Evolutionary conservation across 2,329 filamentous ascomycete genomes (phyloP), one percentile per base, ranked within the genome.

Genomic region (Penicillium carneum): DNA sequence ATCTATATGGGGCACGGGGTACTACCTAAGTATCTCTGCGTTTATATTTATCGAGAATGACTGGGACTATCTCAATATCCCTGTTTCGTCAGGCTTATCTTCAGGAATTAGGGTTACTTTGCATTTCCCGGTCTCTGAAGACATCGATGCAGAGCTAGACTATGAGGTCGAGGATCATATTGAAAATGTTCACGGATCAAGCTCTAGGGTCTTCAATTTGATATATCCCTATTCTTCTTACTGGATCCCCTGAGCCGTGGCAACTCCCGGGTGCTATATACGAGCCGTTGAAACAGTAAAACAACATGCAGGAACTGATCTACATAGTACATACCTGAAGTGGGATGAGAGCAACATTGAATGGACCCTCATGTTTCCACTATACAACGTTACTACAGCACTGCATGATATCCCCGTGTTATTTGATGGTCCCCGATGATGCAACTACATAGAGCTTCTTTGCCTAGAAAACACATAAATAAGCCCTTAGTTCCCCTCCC

Each of bases 391-490:
- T 38, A 14, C 34, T 49, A 23, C 31, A 41, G 26, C 23, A 48
- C 31, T 49, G 26, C 23, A 48, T 26, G 11, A 31, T 55, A 31
- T 52, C 26, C n/a, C 20, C 14, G 29, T n/a, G 16, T 55, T 31
- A 29, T 39, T 39, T 47, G 16, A 34, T 43, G 20, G 23, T 10
- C 18, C 14, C 42, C 42, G 31, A 47, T 41, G 31, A 38, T 55
- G 41, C 41, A 56, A 49, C 34, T 56, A 49, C 36, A 39, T 38
- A 41, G 38, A 29, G 52, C 52, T 55, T 47, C 51, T 34, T 34
- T 42, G 29, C 26, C 38, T 29, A 2, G 7, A 11, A 33, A 33
- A 54, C 4, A 47, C 31, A 55, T 55, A 55, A 55, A 55, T 38
- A 55, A 33, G 4, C 26, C 41, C 20, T n/a, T 5, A 45, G 18